Conservation (phyloP, 2,329 filamentous ascomycete species). For the Arthrobotrys sinensis region DNA sequence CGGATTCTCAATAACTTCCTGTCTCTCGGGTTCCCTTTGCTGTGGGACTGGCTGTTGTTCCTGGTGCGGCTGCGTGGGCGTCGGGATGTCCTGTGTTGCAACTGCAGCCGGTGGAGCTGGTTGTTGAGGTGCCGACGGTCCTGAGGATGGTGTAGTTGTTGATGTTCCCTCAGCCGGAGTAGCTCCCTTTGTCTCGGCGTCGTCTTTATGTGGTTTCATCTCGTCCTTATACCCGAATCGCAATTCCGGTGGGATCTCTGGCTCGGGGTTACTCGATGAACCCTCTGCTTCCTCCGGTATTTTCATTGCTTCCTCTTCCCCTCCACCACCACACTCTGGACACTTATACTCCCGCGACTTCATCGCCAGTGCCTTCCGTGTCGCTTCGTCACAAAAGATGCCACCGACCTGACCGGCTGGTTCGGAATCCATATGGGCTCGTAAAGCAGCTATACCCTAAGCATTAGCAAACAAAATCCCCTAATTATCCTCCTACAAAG, state of each 20-base stretch:
- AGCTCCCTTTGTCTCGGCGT: neutral
- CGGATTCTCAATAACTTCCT: constrained; percentile 31
- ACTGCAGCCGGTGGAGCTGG: neutral
- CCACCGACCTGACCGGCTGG: constrained; percentile 90
- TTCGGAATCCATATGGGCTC: constrained; percentile 94
- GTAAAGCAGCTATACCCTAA: constrained; percentile 72
- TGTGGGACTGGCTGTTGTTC: constrained; percentile 14
- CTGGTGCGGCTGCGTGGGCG: constrained; percentile 3
- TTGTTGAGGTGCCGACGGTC: neutral
- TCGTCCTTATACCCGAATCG: constrained; percentile 81
- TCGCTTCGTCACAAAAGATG: constrained; percentile 80
- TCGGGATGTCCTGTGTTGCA: neutral
- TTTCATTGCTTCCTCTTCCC: constrained; percentile 68
- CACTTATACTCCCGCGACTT: constrained; percentile 80
- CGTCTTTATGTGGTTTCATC: constrained; percentile 70
- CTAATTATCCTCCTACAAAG: neutral
- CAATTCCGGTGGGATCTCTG: constrained; percentile 72
- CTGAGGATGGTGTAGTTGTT: no score
- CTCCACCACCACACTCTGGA: constrained; percentile 73
- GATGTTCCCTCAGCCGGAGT: neutral
- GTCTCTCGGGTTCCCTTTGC: constrained; percentile 8
- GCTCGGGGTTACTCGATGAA: constrained; percentile 65
- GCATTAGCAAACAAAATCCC: neutral
- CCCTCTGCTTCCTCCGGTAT: constrained; percentile 66
- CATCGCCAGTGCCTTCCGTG: constrained; percentile 78